Percentiles rank a stretch among this genome's conserved stretches.
phyloP scores from a whole-genome alignment of 441 rosid species.

The Pelargonium cotyledonis region DNA sequence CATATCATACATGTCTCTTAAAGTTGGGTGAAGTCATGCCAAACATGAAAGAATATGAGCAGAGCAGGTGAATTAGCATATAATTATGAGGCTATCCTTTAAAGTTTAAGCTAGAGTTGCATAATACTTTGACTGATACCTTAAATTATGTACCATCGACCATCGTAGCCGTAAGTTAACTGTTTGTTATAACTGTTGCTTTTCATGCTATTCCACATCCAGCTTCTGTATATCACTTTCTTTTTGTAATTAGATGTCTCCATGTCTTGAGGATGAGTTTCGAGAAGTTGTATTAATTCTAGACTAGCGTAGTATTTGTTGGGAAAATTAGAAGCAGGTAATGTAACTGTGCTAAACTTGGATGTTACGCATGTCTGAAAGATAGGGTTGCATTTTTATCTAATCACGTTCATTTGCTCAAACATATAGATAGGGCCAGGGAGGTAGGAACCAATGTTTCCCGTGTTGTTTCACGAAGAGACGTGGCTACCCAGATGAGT shows the following conservation, averaged over 20 bases:
- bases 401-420: not conserved
- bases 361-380: not conserved
- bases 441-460: conserved; percentile 9
- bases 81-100: not conserved
- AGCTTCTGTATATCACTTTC: not conserved
- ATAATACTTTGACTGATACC: too few relatives aligned
- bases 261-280: not conserved
- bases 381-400: not conserved
- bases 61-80: not conserved
- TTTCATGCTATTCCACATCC: not conserved
- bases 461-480: conserved; percentile 70
- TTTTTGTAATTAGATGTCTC: not conserved
- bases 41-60: not conserved
- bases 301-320: not conserved
- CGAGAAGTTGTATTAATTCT: not conserved
- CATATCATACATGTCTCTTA: not conserved
- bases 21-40: not conserved
- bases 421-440: conserved; percentile 3
- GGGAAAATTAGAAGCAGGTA: not conserved
- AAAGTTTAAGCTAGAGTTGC: not conserved
- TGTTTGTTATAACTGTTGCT: too few relatives aligned
- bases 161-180: not conserved
- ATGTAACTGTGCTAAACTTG: not conserved
- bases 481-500: conserved; percentile 95
- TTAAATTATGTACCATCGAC: not conserved